Percentiles rank a stretch among this genome's conserved stretches.
Evolutionary conservation across 192 early-diverging fungal genomes (phyloP).

Genomic region (Coemansia sp.): DNA sequence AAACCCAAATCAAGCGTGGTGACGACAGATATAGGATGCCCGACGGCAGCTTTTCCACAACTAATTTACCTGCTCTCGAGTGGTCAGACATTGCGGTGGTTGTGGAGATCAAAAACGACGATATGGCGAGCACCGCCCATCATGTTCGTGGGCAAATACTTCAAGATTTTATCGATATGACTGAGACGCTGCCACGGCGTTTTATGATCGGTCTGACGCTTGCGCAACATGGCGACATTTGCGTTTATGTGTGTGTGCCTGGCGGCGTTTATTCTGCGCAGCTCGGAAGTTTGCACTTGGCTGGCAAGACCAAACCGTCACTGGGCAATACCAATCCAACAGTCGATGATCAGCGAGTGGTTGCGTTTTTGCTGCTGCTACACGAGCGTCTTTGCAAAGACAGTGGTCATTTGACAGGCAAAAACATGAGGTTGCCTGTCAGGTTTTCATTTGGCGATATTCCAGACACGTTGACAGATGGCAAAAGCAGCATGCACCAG

Average conservation of each 20-base stretch:
- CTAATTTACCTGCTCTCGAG: no score
- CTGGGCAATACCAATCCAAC: not conserved
- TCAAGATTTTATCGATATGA: slow-evolving; percentile 1
- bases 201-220: slow-evolving; percentile 8
- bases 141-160: not conserved
- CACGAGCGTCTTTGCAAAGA: not conserved
- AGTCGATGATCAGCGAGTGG: not conserved
- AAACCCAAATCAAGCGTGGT: not conserved
- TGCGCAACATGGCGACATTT: not conserved
- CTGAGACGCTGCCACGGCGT: not conserved
- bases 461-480: not conserved
- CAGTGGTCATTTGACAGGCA: slow-evolving; percentile 2
- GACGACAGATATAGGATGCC: not conserved
- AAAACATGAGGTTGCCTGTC: not conserved
- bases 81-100: not conserved
- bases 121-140: not conserved
- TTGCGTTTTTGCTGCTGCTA: not conserved
- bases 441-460: not conserved
- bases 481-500: not conserved
- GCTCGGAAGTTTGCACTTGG: not conserved
- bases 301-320: not conserved
- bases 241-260: not conserved
- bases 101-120: slow-evolving; percentile 5
- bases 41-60: not conserved
- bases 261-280: not conserved